Conservation (phyloP, 345 rosid species). For the Melaleuca quinquenervia region DNA sequence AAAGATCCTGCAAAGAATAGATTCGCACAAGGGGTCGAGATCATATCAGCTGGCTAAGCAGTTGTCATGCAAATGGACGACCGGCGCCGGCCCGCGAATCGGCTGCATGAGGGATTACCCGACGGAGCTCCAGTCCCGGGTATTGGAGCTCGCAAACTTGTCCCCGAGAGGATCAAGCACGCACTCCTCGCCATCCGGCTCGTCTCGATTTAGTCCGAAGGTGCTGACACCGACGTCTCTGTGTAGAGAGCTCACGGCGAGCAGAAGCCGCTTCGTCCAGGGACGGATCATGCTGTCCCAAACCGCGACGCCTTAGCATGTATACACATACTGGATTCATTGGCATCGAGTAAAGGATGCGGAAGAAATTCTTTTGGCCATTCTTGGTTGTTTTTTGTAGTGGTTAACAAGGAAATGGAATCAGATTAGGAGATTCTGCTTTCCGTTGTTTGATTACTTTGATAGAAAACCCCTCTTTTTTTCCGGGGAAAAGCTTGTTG, state of each 20-base stretch:
- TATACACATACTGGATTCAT: neutral
- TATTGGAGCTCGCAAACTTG: conserved; percentile 61
- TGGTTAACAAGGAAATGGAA: neutral
- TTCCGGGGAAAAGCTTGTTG: neutral
- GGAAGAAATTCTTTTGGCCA: neutral
- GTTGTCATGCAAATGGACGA: conserved; percentile 69
- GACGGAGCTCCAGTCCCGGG: conserved; percentile 56
- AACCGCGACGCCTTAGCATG: conserved; percentile 1
- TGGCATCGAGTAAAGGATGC: neutral
- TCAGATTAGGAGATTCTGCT: neutral
- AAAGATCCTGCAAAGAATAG: conserved; percentile 62
- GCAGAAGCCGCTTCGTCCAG: conserved; percentile 12
- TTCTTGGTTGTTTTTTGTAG: neutral
- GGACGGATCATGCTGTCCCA: neutral
- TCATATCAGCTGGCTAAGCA: conserved; percentile 77
- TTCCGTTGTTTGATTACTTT: neutral
- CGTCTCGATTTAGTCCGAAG: conserved; percentile 5
- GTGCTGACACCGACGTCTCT: neutral
- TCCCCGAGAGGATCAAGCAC: conserved; percentile 44
- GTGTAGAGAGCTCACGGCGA: neutral
- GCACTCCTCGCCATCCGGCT: neutral
- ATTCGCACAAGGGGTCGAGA: conserved; percentile 60
- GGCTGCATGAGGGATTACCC: conserved; percentile 98
- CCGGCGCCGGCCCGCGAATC: conserved; percentile 92
- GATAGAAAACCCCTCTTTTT: neutral